Percentiles rank a stretch among this genome's conserved stretches.
These are phyloP conservation scores for Nakazawaea wyomingensis DNA, from an alignment of 805 yeast species.

Conservation along the genomic window DNA sequence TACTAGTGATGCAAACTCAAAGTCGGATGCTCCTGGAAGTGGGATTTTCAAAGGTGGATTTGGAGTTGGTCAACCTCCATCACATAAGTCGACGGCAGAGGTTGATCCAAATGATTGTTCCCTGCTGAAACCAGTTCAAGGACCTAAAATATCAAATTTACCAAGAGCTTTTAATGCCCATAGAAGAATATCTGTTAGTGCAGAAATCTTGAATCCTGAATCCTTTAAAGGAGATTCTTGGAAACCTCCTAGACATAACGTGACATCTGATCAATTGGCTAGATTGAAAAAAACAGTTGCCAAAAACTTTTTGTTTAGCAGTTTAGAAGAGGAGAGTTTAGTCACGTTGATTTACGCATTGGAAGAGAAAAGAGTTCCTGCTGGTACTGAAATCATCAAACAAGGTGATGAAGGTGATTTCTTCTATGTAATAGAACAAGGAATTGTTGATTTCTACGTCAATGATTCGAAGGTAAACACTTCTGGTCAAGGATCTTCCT, in stretches of 20 bases:
- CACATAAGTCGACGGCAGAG: conserved; percentile 17
- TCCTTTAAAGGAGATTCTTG: conserved; percentile 61
- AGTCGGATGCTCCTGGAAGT: conserved; percentile 14
- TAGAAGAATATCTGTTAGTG: conserved; percentile 86
- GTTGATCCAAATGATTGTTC: conserved; percentile 18
- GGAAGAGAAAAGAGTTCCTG: conserved; percentile 58
- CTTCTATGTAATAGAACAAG: conserved; percentile 81
- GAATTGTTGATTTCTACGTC: conserved; percentile 76
- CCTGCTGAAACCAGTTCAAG: conserved; percentile 16
- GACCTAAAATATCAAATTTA: conserved; percentile 29
- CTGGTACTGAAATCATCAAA: conserved; percentile 63
- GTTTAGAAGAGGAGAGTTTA: conserved; percentile 72
- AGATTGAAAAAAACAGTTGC: conserved; percentile 69
- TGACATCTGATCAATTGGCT: conserved; percentile 55
- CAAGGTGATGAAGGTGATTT: conserved; percentile 96
- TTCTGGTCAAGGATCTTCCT: conserved; percentile 82
- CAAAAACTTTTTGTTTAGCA: conserved; percentile 79
- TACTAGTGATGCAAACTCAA: too few species aligned
- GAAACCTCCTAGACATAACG: conserved; percentile 66
- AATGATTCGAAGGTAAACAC: conserved; percentile 66
- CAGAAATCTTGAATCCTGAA: conserved; percentile 79
- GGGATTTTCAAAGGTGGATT: conserved; percentile 24
- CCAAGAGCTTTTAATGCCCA: conserved; percentile 67
- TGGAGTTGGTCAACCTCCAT: conserved; percentile 21
- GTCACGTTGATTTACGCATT: conserved; percentile 80